Base-by-base conservation (phyloP, 352 stramenopile genomes). In the Globisporangium orthogonon region DNA sequence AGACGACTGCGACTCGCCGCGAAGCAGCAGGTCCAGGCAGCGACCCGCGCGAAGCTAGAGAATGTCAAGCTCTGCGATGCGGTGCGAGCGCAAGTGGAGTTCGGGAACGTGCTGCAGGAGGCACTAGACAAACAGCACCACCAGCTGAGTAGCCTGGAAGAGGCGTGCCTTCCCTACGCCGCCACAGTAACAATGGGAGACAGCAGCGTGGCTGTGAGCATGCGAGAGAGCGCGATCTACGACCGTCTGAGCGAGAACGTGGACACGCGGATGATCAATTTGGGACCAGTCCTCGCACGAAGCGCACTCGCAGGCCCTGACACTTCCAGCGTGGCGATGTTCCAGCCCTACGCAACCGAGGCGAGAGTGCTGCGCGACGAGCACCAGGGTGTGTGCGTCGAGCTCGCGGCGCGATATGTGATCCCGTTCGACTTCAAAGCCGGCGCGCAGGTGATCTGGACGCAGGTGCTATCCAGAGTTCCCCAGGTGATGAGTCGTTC, bases 21-120 rank as follows among this genome's bases (percentile, higher is more conserved):
- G 1, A 72, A 70, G 54, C 60, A 69, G 4, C 70, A 80, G 50
- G 53, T 56, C 18, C 63, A 70, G 10, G 67, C 70, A 40, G 71
- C 69, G 45, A 53, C 63, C 4, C 70, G 69, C 35, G 58, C 70
- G 4, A 63, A 72, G 37, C 56, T 78, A 37, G 67, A 84, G 55
- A 82, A 82, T 44, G 54, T 54, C 1, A 79, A 80, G 52, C 62
- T 84, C 35, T 60, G 63, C 1, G 62, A 78, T 30, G 64, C 70
- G 52, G 62, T 76, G 39, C 58, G 79, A 56, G 71, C 51, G 4
- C 70, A 84, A 45, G 70, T 76, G 50, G 63, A 67, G 5, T 52
- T 82, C 10, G 67, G 66, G 0, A 67, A 63, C 30, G 77, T 63
- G 45, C 73, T 81, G 3, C 66, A 81, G 60, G 63, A 67, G 37